A percentile compares a stretch with the other conserved stretches of the same genome.
phyloP scores from a whole-genome alignment of 108 stramenopile species.

The Asterionellopsis glacialis region DNA sequence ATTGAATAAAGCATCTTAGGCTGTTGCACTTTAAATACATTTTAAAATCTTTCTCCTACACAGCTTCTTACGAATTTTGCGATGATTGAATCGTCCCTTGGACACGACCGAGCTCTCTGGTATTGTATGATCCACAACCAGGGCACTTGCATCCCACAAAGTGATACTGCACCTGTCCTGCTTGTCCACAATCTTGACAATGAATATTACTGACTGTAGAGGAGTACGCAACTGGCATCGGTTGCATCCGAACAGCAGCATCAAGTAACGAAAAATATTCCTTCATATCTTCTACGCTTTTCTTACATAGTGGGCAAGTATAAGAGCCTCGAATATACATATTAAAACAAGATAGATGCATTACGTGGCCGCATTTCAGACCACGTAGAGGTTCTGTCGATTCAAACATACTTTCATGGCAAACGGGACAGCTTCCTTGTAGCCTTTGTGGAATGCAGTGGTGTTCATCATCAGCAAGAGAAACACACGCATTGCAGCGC shows the following conservation, averaged over 20 bases:
- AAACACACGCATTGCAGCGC: conserved; percentile 96
- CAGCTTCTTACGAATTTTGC: no score
- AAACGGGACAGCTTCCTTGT: conserved; percentile 92
- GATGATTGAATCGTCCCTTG: background rate
- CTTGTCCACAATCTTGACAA: conserved; percentile 84
- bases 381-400: conserved; percentile 83
- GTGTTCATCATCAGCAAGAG: conserved; percentile 68
- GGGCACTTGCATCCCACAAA: conserved; percentile 82
- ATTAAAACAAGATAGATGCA: conserved; percentile 90
- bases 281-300: conserved; percentile 82
- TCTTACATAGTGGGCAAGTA: conserved; percentile 83
- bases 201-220: conserved; percentile 73
- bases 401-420: conserved; percentile 84
- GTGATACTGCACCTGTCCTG: conserved; percentile 73
- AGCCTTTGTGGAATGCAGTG: conserved; percentile 90
- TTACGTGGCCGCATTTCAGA: conserved; percentile 92
- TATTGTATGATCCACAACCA: conserved; percentile 82
- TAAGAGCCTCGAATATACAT: conserved; percentile 59
- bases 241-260: conserved; percentile 80
- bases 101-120: conserved; percentile 70
- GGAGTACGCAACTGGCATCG: conserved; percentile 75
- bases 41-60: no score
- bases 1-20: background rate
- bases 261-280: conserved; percentile 85
- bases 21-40: no score